Evolutionary conservation across 352 stramenopile genomes (phyloP).

Genomic region (Pythium guiyangense): DNA sequence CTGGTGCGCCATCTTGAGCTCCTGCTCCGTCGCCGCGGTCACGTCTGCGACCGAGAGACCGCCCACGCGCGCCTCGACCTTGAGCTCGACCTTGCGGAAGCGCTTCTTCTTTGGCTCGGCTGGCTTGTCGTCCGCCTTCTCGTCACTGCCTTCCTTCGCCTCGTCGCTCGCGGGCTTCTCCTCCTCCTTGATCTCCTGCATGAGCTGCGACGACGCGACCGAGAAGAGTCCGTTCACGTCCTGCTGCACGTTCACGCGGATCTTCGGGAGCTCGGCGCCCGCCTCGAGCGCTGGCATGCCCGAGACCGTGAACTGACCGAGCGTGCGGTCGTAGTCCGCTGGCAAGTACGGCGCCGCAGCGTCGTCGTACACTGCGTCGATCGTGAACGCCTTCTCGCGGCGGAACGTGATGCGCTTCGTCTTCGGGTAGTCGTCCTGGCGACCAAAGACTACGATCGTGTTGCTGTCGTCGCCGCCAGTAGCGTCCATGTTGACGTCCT

Average conservation of each 20-base stretch:
- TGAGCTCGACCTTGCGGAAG: constrained; percentile 90
- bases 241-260: constrained; percentile 97
- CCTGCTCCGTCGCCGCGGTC: constrained; percentile 74
- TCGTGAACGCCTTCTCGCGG: constrained; percentile 89
- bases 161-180: constrained; percentile 58
- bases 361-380: constrained; percentile 90
- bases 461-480: constrained; percentile 51
- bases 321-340: constrained; percentile 61
- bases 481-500: constrained; percentile 82
- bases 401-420: constrained; percentile 96
- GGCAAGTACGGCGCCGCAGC: constrained; percentile 59
- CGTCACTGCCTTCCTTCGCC: constrained; percentile 53
- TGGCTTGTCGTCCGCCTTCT: constrained; percentile 73
- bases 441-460: constrained; percentile 94
- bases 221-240: constrained; percentile 96
- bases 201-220: constrained; percentile 94
- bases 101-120: constrained; percentile 93
- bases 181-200: constrained; percentile 95
- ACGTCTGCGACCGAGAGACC: constrained; percentile 62
- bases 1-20: constrained; percentile 94
- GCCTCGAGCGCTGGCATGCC: constrained; percentile 77
- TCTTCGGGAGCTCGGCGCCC: constrained; percentile 77
- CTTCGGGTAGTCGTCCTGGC: constrained; percentile 96
- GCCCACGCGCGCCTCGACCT: constrained; percentile 53
- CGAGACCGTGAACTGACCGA: constrained; percentile 93